Evolutionary conservation across 2,329 filamentous ascomycete species (phyloP).

Genomic region (Aphanocladium album): DNA sequence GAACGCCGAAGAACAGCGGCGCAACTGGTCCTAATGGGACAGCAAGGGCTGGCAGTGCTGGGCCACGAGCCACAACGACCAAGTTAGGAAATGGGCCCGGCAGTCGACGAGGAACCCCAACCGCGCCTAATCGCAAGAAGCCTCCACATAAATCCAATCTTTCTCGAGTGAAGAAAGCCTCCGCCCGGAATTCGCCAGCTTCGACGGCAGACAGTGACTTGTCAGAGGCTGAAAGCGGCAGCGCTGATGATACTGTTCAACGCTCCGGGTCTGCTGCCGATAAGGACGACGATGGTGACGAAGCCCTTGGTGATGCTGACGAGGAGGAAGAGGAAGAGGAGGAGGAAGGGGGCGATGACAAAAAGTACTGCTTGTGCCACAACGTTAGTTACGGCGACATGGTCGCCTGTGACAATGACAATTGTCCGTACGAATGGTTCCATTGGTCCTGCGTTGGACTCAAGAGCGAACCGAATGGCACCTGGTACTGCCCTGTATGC

Average conservation of each 20-base stretch:
- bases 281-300: conserved; percentile 44
- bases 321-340: conserved; percentile 62
- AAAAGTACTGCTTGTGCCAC: conserved; percentile 79
- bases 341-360: conserved; percentile 69
- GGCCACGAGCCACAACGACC: conserved; percentile 46
- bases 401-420: conserved; percentile 82
- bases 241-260: conserved; percentile 41
- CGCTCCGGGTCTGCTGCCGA: conserved; percentile 30
- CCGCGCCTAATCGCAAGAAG: conserved; percentile 42
- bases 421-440: conserved; percentile 81
- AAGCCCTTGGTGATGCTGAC: conserved; percentile 49
- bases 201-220: conserved; percentile 61
- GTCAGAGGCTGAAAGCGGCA: conserved; percentile 56
- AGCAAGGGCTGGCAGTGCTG: conserved; percentile 53
- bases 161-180: conserved; percentile 56
- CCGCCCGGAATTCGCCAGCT: conserved; percentile 55
- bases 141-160: conserved; percentile 54
- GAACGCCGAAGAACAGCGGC: conserved; percentile 49
- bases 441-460: conserved; percentile 72
- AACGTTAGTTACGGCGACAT: conserved; percentile 82
- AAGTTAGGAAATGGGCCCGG: conserved; percentile 37
- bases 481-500: conserved; percentile 63
- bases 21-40: conserved; percentile 29
- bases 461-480: conserved; percentile 62
- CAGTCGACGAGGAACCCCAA: conserved; percentile 46